Conservation (phyloP, 306 rosid species). For the Mimosa bimucronata region DNA sequence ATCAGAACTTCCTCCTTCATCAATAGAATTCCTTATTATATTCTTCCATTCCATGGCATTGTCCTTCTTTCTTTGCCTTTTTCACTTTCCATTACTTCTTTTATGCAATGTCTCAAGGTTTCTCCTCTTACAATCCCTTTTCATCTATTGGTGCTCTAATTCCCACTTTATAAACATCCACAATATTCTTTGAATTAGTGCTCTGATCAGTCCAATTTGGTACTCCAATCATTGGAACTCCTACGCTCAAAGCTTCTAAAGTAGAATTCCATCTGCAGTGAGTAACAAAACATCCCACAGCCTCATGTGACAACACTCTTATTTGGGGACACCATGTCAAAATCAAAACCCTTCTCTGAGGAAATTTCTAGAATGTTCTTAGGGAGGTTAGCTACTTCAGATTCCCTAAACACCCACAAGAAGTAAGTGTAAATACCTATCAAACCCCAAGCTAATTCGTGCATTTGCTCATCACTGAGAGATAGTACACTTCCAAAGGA, state of each 20-base stretch:
- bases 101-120: not conserved
- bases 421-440: not conserved
- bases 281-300: slow-evolving; percentile 14
- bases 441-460: not conserved
- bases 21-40: not conserved
- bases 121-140: not conserved
- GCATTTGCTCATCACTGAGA: not conserved
- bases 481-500: not conserved
- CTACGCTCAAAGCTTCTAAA: not conserved
- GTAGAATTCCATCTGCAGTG: not conserved
- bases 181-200: not conserved
- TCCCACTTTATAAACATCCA: not conserved
- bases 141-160: not conserved
- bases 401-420: not conserved
- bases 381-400: not conserved
- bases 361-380: not conserved
- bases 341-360: not conserved
- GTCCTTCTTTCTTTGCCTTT: not conserved
- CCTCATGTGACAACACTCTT: not conserved
- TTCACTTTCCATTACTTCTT: not conserved
- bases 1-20: slow-evolving; percentile 4
- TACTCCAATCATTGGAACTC: slow-evolving; percentile 2
- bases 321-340: not conserved
- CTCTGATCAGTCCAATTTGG: not conserved
- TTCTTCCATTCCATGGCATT: not conserved